Evolutionary conservation across 108 stramenopile species (phyloP), one percentile per base, ranked within the genome.

Genomic region (Halocafeteria seosinensis): DNA sequence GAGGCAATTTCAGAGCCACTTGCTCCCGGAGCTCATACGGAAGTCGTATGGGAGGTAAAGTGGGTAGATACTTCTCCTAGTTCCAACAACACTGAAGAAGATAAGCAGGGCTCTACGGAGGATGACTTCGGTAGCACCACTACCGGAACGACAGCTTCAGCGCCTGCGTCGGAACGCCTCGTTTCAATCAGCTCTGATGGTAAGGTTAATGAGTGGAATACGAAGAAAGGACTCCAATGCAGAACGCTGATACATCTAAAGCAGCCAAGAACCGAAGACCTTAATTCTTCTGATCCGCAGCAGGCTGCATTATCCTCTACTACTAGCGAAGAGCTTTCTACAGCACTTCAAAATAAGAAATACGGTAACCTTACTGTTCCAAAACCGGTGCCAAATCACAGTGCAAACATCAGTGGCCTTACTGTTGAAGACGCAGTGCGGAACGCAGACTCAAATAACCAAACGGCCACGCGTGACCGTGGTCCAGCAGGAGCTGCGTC

Each of bases 41-140:
- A 82, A 33, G 74, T 79, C n/a, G 78, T 82, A 13, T 78, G 81
- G 81, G 53, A 80, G 63, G 67, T 80, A 38, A 70, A 73, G 55
- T 82, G 81, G 81, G 72, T 78, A 4, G 74, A 76, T 47, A n/a
- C n/a, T n/a, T n/a, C n/a, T n/a, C n/a, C n/a, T n/a, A n/a, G n/a
- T n/a, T n/a, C n/a, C n/a, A n/a, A n/a, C n/a, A n/a, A n/a, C n/a
- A n/a, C n/a, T n/a, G n/a, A n/a, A n/a, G n/a, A n/a, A n/a, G n/a
- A n/a, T n/a, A n/a, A n/a, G n/a, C n/a, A n/a, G n/a, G n/a, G n/a
- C n/a, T n/a, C n/a, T n/a, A 71, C 70, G 23, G 27, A 34, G 23
- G 79, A 79, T 12, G 38, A 50, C 38, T 76, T 72, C 62, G 66
- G 77, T 24, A n/a, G n/a, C n/a, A n/a, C n/a, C n/a, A n/a, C n/a